phyloP scores from a whole-genome alignment of 768 basidiomycete genomes.

The Boletus patriciae region DNA sequence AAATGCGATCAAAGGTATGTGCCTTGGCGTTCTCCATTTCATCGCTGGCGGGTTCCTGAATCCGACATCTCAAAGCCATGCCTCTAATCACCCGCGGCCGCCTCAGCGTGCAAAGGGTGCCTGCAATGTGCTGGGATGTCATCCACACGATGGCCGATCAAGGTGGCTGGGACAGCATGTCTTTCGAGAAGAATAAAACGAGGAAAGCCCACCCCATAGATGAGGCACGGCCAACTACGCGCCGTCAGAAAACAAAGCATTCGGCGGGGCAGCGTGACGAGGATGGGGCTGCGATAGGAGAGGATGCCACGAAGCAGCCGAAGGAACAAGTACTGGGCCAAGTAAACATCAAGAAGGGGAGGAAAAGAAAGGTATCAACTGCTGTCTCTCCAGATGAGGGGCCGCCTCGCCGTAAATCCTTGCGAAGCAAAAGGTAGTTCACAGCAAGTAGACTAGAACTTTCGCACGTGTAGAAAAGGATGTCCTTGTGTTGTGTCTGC shows the following conservation, averaged over 20 bases:
- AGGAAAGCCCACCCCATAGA: not conserved
- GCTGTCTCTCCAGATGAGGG: constrained; percentile 1
- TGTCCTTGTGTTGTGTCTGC: not conserved
- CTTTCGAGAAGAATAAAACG: constrained; percentile 41
- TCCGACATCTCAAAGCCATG: constrained; percentile 53
- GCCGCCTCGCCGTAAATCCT: constrained; percentile 23
- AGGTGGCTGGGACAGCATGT: constrained; percentile 75
- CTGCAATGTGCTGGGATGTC: constrained; percentile 60
- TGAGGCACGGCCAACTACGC: not conserved
- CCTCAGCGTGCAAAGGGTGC: constrained; percentile 84
- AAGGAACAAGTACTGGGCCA: not conserved
- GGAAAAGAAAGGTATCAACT: constrained; percentile 26
- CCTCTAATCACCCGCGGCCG: constrained; percentile 76
- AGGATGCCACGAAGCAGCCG: not conserved
- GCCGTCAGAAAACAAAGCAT: not conserved
- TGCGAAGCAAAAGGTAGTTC: constrained; percentile 18
- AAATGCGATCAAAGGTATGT: constrained; percentile 61
- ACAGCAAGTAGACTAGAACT: not conserved
- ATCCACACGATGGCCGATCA: constrained; percentile 59
- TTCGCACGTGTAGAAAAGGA: not conserved
- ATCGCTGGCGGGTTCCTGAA: constrained; percentile 4
- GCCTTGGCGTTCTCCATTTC: constrained; percentile 1
- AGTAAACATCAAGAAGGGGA: constrained; percentile 3
- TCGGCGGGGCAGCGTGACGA: not conserved
- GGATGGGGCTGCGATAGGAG: constrained; percentile 2